These are phyloP conservation scores for Croton setiger DNA, from an alignment of 441 rosid species.

Conservation along the genomic window DNA sequence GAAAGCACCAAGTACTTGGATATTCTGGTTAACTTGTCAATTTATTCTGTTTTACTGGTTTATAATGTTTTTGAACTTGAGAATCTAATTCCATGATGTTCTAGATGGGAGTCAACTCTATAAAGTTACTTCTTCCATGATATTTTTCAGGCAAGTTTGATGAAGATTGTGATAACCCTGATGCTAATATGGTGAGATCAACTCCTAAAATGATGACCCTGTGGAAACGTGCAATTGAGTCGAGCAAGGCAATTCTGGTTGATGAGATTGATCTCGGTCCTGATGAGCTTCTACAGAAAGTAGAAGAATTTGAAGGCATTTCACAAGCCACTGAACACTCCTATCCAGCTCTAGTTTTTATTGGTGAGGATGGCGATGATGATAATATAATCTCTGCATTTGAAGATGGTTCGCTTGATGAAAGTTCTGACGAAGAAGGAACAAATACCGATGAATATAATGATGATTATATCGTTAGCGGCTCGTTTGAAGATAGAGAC, in stretches of 20 bases:
- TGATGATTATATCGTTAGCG: conserved; percentile 32
- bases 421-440: conserved; percentile 25
- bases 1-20: background rate
- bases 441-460: conserved; percentile 29
- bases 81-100: background rate
- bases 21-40: background rate
- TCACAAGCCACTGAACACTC: conserved; percentile 74
- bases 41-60: background rate
- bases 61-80: background rate
- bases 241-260: conserved; percentile 59
- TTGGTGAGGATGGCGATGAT: conserved; percentile 32
- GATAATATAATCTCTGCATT: conserved; percentile 23
- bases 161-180: conserved; percentile 20
- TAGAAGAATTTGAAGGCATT: conserved; percentile 66
- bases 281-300: conserved; percentile 58
- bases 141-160: conserved; percentile 28
- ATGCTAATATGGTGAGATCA: conserved; percentile 34
- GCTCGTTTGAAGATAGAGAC: conserved; percentile 35
- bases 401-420: conserved; percentile 27
- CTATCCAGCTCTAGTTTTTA: conserved; percentile 51
- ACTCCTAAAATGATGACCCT: conserved; percentile 76
- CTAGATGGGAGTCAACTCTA: background rate
- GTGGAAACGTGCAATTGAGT: conserved; percentile 71
- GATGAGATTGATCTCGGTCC: conserved; percentile 57
- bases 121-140: conserved; percentile 16